Percentiles rank a stretch among this genome's conserved stretches.
Evolutionary conservation across 441 rosid genomes (phyloP).

Genomic region (Erodium trifolium): DNA sequence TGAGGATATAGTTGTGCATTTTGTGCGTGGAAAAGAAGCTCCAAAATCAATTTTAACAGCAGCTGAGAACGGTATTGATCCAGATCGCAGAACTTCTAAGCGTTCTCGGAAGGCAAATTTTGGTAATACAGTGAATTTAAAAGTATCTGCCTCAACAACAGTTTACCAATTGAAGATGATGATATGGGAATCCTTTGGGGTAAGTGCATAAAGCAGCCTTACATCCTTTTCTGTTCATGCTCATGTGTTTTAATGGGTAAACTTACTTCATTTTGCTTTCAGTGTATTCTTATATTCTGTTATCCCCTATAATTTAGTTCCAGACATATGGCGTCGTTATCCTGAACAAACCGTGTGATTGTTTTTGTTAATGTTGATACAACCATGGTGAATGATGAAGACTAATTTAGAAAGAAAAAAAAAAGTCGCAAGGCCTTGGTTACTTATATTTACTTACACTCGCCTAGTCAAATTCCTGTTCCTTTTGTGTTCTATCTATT

Average conservation of each 20-base stretch:
- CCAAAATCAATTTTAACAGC: constrained; percentile 83
- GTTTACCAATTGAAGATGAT: constrained; percentile 94
- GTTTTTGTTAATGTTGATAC: background rate
- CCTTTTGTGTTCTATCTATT: background rate
- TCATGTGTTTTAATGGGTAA: background rate
- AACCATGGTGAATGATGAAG: background rate
- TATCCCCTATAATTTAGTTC: background rate
- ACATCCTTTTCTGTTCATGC: background rate
- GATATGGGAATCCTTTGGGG: constrained; percentile 99
- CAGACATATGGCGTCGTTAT: background rate
- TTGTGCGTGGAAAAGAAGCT: constrained; percentile 89
- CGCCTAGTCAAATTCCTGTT: background rate
- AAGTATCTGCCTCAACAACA: constrained; percentile 85
- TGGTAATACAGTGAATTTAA: constrained; percentile 66
- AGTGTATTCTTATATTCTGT: background rate
- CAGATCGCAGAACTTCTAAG: constrained; percentile 77
- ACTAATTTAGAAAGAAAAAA: background rate
- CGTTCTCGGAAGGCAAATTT: constrained; percentile 71
- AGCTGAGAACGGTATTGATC: constrained; percentile 56
- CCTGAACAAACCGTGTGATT: background rate
- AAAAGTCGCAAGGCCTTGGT: background rate
- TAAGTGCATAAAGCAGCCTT: constrained; percentile 25
- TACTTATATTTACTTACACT: background rate
- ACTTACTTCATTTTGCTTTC: background rate
- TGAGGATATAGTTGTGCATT: constrained; percentile 65